Percentiles rank a stretch among this genome's conserved stretches.
Evolutionary conservation across 163 green algal genomes (phyloP).

Genomic region (Volvox carteri): DNA sequence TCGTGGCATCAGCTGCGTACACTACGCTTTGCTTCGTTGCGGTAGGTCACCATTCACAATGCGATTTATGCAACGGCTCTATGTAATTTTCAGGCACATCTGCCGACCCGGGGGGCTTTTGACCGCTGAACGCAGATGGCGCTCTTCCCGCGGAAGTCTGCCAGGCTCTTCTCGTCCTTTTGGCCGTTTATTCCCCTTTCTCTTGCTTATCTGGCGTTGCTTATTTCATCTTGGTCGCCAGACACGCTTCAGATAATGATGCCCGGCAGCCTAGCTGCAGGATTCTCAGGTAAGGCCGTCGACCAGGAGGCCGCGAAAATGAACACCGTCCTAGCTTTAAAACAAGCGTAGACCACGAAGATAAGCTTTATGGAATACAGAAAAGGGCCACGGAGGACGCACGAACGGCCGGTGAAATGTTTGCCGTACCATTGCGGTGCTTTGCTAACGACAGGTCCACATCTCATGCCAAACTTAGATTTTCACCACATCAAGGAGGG

Average conservation of each 20-base stretch:
- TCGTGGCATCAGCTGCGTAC: slow-evolving; percentile 30
- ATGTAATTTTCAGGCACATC: too few species aligned
- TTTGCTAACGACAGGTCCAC: too few species aligned
- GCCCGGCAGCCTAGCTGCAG: slow-evolving; percentile 81
- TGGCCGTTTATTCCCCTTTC: slow-evolving; percentile 74
- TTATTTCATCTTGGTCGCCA: slow-evolving; percentile 80
- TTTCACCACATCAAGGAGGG: too few species aligned
- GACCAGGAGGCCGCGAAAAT: too few species aligned
- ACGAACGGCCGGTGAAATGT: too few species aligned
- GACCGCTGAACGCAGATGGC: slow-evolving; percentile 28
- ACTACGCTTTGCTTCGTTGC: slow-evolving; percentile 10
- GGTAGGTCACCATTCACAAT: neutral
- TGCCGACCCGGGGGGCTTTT: neutral
- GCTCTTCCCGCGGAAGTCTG: slow-evolving; percentile 45
- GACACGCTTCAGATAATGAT: slow-evolving; percentile 87
- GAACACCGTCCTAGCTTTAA: too few species aligned
- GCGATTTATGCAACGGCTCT: too few species aligned
- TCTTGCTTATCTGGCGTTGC: slow-evolving; percentile 76
- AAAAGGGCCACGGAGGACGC: too few species aligned
- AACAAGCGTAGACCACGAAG: too few species aligned
- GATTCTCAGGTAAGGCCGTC: slow-evolving; percentile 71
- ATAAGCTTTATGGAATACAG: too few species aligned
- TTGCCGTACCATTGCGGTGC: too few species aligned
- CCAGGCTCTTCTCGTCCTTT: slow-evolving; percentile 21
- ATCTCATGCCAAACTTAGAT: too few species aligned